Evolutionary conservation across 2,329 filamentous ascomycete genomes (phyloP), one percentile per base, ranked within the genome.

Genomic region (Beauveria varroae): DNA sequence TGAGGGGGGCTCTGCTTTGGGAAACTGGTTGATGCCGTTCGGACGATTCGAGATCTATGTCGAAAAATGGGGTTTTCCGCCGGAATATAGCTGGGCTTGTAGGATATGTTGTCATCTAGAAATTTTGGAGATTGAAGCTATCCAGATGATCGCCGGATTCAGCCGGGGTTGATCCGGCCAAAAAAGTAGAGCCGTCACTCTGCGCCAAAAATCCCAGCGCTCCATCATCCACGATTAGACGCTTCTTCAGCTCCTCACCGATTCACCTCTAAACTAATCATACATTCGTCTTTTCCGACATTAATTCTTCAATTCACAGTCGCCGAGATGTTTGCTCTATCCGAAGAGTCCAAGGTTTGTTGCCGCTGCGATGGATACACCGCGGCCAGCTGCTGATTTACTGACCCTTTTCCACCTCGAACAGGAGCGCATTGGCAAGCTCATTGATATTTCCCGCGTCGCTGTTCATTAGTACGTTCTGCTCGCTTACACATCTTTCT

Each of bases 391-490:
- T 22, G n/a, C 28, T 16, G 8, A 20, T 16, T 41, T 6, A 52
- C 60, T 62, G 20, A 63, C 43, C 53, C 49, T 65, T 47, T 63
- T 44, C 43, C 7, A 22, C 56, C 28, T 57, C 37, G n/a, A 50
- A 67, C 70, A 97, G 93, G 95, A 99, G 88, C 92, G 95, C 82
- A 96, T 99, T 78, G 88, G 90, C 72, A 93, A 93, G 82, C 84
- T 98, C 79, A 95, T 99, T 75, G 95, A 98, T 77, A 81, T 97
- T 75, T 95, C 92, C 65, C 87, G 93, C 71, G 88, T 97, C 70
- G 92, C 90, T 63, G 89, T 99, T 72, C 95, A 99, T 81, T 99
- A 98, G 91, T 96, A 85, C 67, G 89, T 73, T 30, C 30, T 22
- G 10, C 57, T 47, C 18, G 9, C 20, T 0, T 44, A 14, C 18